A percentile compares a stretch with the other conserved stretches of the same genome.
Evolutionary conservation across 306 rosid species (phyloP).

Genomic region (Lablab purpureus): DNA sequence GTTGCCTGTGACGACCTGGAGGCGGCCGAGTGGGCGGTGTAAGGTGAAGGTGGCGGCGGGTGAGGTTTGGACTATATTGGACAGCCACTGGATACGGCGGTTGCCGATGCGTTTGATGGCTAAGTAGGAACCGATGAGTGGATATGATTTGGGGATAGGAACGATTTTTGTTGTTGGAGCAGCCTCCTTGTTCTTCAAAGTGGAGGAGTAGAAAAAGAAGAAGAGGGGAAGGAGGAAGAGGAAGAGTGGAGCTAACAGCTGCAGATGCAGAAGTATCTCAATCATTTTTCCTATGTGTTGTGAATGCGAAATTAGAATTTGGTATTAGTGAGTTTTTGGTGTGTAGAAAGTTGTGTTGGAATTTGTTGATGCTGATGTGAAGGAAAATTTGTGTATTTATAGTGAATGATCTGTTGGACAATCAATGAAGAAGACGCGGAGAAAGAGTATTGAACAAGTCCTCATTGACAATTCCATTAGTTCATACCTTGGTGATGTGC

Average conservation of each 20-base stretch:
- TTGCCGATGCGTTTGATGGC: conserved; percentile 9
- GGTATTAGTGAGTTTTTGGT: neutral
- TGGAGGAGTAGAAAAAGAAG: neutral
- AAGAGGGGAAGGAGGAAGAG: conserved; percentile 34
- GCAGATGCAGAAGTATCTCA: neutral
- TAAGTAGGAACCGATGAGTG: conserved; percentile 45
- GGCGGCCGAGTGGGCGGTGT: conserved; percentile 37
- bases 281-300: neutral
- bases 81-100: conserved; percentile 62
- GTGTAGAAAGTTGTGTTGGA: neutral
- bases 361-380: neutral
- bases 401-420: neutral
- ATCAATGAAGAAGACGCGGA: neutral
- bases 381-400: neutral
- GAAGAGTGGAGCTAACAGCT: neutral
- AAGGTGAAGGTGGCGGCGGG: conserved; percentile 66
- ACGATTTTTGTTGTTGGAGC: conserved; percentile 39
- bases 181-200: neutral
- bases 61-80: conserved; percentile 55
- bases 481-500: too few relatives aligned
- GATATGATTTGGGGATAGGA: conserved; percentile 34
- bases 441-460: too few relatives aligned
- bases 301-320: neutral
- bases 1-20: conserved; percentile 56
- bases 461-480: too few relatives aligned